Percentiles rank a stretch among this genome's conserved stretches.
Conservation (phyloP, 345 rosid species). For the Mangifera indica region DNA sequence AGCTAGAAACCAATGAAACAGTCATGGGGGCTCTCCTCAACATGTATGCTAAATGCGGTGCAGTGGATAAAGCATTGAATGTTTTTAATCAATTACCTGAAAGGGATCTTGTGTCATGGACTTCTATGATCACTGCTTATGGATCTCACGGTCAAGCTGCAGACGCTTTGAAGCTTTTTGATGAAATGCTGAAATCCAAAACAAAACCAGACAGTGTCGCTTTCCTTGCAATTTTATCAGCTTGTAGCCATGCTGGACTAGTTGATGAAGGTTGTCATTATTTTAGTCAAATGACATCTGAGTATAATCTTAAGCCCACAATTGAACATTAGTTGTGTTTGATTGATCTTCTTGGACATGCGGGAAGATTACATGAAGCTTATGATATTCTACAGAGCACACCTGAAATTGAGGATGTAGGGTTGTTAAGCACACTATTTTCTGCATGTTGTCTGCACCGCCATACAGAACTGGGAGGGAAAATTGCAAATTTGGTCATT, state of each 20-base stretch:
- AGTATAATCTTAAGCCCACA: conserved; percentile 42
- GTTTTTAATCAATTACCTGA: conserved; percentile 45
- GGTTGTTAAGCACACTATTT: conserved; percentile 61
- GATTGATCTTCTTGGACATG: conserved; percentile 73
- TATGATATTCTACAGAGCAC: conserved; percentile 41
- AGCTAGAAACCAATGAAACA: conserved; percentile 39
- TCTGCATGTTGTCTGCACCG: conserved; percentile 57
- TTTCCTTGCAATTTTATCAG: conserved; percentile 65
- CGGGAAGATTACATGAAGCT: conserved; percentile 66
- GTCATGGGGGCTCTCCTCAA: conserved; percentile 75
- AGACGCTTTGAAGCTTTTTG: conserved; percentile 53
- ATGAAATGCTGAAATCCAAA: conserved; percentile 48
- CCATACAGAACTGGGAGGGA: conserved; percentile 45
- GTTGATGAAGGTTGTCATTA: conserved; percentile 49
- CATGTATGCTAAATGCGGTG: conserved; percentile 89
- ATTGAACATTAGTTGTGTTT: conserved; percentile 68
- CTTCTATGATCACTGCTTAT: conserved; percentile 70
- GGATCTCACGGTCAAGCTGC: conserved; percentile 67
- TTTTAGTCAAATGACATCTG: conserved; percentile 45
- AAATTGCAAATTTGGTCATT: conserved; percentile 40
- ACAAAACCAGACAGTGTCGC: conserved; percentile 56
- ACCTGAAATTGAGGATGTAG: conserved; percentile 42
- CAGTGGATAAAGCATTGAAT: conserved; percentile 51
- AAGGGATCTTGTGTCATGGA: conserved; percentile 68
- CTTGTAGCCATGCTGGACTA: conserved; percentile 70